Evolutionary conservation across 768 basidiomycete genomes (phyloP), one percentile per base, ranked within the genome.

Genomic region (Trametes cinnabarina): DNA sequence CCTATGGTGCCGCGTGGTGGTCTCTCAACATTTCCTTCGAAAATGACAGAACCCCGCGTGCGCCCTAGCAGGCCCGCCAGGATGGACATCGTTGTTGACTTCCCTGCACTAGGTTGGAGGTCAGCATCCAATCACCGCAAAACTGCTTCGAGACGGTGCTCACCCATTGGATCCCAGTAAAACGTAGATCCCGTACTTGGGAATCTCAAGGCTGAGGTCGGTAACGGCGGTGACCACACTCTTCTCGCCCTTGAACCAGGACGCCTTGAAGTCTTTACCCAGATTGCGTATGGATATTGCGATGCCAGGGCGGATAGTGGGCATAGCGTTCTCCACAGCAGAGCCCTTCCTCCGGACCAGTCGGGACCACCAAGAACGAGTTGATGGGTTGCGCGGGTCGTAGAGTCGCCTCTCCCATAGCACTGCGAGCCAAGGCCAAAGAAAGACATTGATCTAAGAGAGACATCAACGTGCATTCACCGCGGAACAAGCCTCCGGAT

Each of bases 161-260:
- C 23, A 74, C 84, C 86, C 87, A 60, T 89, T 88, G 1, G 88
- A 84, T 25, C 89, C 90, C 11, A 91, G 72, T 9, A 92, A 74
- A 26, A 90, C 88, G 64, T 84, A 91, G n/a, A 91, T 89, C 8
- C 89, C 88, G 6, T 73, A 76, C 63, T 83, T 83, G 2, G 90
- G 90, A 11, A 92, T 78, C 61, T 87, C 80, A 39, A 92, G 68
- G 5, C 82, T 83, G 26, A 92, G 79, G 58, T 88, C 82, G 2
- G 75, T 73, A 26, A 92, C 79, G 2, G 90, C 90, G 9, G 79
- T 82, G 5, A 91, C 81, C 3, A 66, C 62, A 6, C 72, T 72
- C 54, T 82, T 81, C 46, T 74, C 74, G 32, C 77, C 73, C 9
- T 74, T 70, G 63, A 86, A 80, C 48, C 75, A 49, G 0, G 82